These are phyloP conservation scores for Pseudogymnoascus sp. DNA, from an alignment of 2,329 filamentous ascomycete species.

Conservation along the genomic window DNA sequence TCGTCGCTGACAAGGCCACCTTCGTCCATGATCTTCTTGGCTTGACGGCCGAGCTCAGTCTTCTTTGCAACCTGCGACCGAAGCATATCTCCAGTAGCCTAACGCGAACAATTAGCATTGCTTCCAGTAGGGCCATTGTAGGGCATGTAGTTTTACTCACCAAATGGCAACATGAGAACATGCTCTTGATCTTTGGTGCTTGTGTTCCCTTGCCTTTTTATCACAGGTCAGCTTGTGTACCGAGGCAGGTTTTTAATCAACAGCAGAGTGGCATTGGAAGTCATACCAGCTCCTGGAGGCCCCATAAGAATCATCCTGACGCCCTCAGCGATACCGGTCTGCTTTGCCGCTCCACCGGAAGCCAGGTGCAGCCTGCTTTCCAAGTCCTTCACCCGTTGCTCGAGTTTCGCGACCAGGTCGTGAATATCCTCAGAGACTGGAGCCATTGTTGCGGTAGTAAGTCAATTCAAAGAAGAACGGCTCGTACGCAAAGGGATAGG, in stretches of 20 bases:
- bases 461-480: constrained; percentile 11
- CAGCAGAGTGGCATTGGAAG: constrained; percentile 9
- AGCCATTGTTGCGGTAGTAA: constrained; percentile 61
- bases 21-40: constrained; percentile 99
- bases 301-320: constrained; percentile 97
- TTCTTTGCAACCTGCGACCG: constrained; percentile 97
- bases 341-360: constrained; percentile 45
- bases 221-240: not conserved
- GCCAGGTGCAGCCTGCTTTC: constrained; percentile 59
- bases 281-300: constrained; percentile 89
- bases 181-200: constrained; percentile 96
- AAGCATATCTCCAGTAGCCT: constrained; percentile 99
- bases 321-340: constrained; percentile 55
- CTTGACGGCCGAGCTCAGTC: constrained; percentile 86
- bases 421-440: constrained; percentile 82
- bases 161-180: constrained; percentile 94
- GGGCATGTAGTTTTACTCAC: constrained; percentile 45
- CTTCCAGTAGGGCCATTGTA: constrained; percentile 12
- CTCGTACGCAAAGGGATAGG: constrained; percentile 3
- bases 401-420: constrained; percentile 74
- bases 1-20: constrained; percentile 96
- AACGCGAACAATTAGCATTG: constrained; percentile 20
- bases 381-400: constrained; percentile 77
- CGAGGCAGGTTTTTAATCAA: not conserved
- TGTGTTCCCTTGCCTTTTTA: constrained; percentile 91